Evolutionary conservation across 1,139 yeast species (phyloP).

Genomic region (Geotrichum australiense): DNA sequence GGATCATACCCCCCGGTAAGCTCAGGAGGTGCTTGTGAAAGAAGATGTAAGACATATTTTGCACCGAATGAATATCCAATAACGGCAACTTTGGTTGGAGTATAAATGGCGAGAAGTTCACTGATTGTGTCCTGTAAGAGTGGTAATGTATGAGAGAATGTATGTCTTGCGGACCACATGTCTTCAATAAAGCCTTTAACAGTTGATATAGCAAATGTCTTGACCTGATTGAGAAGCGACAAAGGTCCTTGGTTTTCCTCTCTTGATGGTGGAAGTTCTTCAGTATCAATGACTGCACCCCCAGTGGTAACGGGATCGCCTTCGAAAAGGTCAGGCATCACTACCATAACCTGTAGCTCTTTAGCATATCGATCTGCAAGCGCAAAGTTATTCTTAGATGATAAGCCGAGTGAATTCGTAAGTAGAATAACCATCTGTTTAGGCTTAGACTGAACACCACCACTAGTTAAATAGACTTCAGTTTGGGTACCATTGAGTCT

Average conservation of each 20-base stretch:
- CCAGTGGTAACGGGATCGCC: conserved; percentile 28
- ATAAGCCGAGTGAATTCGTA: conserved; percentile 33
- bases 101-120: conserved; percentile 33
- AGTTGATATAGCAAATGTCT: conserved; percentile 31
- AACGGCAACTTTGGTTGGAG: conserved; percentile 32
- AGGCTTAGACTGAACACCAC: conserved; percentile 9
- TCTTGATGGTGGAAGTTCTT: conserved; percentile 26
- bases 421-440: conserved; percentile 25
- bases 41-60: conserved; percentile 31
- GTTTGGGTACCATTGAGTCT: conserved; percentile 10
- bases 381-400: conserved; percentile 28
- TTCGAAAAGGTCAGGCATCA: conserved; percentile 33
- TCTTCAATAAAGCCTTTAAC: conserved; percentile 35
- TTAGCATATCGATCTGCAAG: conserved; percentile 31
- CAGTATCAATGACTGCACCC: conserved; percentile 18
- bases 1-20: conserved; percentile 16
- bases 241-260: conserved; percentile 13
- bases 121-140: conserved; percentile 29
- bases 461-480: conserved; percentile 16
- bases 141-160: conserved; percentile 31
- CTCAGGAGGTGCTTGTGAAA: conserved; percentile 22
- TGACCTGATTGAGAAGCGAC: conserved; percentile 30
- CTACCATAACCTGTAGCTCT: conserved; percentile 28
- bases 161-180: conserved; percentile 39
- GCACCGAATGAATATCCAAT: conserved; percentile 40